Evolutionary conservation across 768 basidiomycete species (phyloP).

Genomic region (Leucosporidium creatinivorum): DNA sequence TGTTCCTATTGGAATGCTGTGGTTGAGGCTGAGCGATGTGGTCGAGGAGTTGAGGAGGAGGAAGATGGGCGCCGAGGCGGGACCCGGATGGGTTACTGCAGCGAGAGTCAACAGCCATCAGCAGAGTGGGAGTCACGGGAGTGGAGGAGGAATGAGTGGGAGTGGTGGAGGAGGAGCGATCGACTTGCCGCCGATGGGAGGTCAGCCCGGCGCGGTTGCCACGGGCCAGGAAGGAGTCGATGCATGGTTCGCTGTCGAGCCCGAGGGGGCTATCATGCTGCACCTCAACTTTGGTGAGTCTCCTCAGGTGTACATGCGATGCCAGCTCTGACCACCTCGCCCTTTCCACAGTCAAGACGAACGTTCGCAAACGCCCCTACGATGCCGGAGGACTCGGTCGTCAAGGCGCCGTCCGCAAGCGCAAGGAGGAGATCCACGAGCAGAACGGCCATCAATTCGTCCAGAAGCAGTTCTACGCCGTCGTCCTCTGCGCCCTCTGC

Average conservation of each 20-base stretch:
- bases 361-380: conserved; percentile 88
- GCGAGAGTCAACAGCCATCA: conserved; percentile 61
- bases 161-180: not conserved
- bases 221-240: conserved; percentile 51
- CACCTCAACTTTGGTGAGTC: conserved; percentile 83
- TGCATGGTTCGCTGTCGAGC: conserved; percentile 95
- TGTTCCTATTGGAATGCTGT: conserved; percentile 84
- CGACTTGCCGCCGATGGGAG: conserved; percentile 3
- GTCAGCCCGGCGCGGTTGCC: not conserved
- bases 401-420: conserved; percentile 94
- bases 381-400: conserved; percentile 91
- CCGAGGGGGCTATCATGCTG: conserved; percentile 84
- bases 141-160: not conserved
- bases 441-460: conserved; percentile 99
- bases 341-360: conserved; percentile 77
- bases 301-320: not conserved
- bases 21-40: conserved; percentile 88
- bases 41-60: conserved; percentile 87
- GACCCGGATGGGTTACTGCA: conserved; percentile 90
- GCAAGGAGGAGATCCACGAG: conserved; percentile 95
- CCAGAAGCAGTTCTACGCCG: conserved; percentile 83
- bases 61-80: conserved; percentile 79
- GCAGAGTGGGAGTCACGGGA: conserved; percentile 46
- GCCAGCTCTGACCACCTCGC: not conserved
- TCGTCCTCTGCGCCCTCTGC: conserved; percentile 97